Evolutionary conservation across 441 rosid genomes (phyloP).

Genomic region (Pelargonium cotyledonis): DNA sequence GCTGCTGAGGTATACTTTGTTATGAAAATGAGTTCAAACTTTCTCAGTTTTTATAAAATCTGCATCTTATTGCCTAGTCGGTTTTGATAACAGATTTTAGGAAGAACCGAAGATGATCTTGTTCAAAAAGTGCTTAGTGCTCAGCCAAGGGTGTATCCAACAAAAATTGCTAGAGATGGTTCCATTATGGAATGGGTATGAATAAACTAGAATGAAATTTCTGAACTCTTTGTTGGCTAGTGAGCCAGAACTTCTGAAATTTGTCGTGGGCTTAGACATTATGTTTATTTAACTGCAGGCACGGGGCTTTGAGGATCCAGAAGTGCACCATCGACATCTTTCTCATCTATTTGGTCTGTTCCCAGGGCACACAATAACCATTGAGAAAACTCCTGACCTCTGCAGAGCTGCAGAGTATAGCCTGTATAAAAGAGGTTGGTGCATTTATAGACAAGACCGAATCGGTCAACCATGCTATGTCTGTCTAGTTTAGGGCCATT

Average conservation of each 20-base stretch:
- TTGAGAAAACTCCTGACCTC: slow-evolving; percentile 63
- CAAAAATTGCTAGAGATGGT: slow-evolving; percentile 35
- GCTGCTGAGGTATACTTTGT: slow-evolving; percentile 61
- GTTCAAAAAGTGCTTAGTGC: slow-evolving; percentile 31
- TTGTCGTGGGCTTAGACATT: slow-evolving; percentile 2
- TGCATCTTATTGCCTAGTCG: neutral
- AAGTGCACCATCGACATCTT: slow-evolving; percentile 78
- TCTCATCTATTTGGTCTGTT: slow-evolving; percentile 83
- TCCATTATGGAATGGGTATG: slow-evolving; percentile 51
- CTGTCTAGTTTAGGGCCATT: too few relatives aligned
- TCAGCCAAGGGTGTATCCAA: slow-evolving; percentile 31
- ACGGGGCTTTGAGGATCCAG: slow-evolving; percentile 73
- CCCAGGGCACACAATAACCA: slow-evolving; percentile 77
- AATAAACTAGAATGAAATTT: neutral
- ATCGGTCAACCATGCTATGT: neutral
- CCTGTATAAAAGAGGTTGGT: slow-evolving; percentile 72
- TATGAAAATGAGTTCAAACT: neutral
- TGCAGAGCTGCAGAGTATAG: slow-evolving; percentile 66
- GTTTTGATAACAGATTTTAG: slow-evolving; percentile 29
- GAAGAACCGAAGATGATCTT: slow-evolving; percentile 28
- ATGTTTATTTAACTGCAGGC: slow-evolving; percentile 36
- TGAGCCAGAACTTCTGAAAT: neutral
- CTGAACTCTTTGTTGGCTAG: neutral
- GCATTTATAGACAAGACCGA: neutral
- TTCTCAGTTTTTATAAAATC: slow-evolving; percentile 1